These are phyloP conservation scores for Exophiala viscosa DNA, from an alignment of 2,329 filamentous ascomycete genomes.

Conservation along the genomic window DNA sequence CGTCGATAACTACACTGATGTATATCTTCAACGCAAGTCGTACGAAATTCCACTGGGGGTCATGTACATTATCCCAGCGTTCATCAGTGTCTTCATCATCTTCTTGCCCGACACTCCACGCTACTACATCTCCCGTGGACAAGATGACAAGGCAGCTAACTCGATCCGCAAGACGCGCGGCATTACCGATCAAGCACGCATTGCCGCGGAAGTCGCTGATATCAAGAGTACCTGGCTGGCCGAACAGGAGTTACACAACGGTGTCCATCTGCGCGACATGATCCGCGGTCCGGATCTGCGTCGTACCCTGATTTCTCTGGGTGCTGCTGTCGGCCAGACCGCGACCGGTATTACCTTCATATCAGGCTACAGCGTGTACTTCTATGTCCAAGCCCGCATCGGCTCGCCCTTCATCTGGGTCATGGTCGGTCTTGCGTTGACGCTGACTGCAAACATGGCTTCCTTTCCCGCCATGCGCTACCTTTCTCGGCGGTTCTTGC, in stretches of 20 bases:
- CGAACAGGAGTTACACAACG: not conserved
- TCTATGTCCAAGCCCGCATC: not conserved
- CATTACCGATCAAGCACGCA: not conserved
- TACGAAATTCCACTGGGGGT: not conserved
- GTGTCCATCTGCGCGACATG: not conserved
- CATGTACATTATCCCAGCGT: not conserved
- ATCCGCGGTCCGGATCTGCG: not conserved
- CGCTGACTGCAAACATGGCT: not conserved
- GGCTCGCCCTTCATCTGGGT: not conserved
- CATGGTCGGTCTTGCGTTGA: too few species aligned
- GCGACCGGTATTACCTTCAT: not conserved
- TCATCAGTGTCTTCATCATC: not conserved
- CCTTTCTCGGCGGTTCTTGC: not conserved
- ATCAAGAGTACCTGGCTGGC: too few species aligned
- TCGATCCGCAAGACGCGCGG: not conserved
- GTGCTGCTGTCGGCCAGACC: not conserved
- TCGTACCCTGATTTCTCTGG: not conserved
- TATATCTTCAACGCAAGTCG: not conserved
- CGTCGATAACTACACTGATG: constrained; percentile 22
- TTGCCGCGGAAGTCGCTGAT: not conserved
- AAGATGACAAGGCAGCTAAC: not conserved
- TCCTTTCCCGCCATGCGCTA: not conserved
- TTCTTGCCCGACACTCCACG: not conserved
- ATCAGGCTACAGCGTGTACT: not conserved
- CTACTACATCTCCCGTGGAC: not conserved